phyloP scores from a whole-genome alignment of 768 basidiomycete species.

The Termitomyces sp. region DNA sequence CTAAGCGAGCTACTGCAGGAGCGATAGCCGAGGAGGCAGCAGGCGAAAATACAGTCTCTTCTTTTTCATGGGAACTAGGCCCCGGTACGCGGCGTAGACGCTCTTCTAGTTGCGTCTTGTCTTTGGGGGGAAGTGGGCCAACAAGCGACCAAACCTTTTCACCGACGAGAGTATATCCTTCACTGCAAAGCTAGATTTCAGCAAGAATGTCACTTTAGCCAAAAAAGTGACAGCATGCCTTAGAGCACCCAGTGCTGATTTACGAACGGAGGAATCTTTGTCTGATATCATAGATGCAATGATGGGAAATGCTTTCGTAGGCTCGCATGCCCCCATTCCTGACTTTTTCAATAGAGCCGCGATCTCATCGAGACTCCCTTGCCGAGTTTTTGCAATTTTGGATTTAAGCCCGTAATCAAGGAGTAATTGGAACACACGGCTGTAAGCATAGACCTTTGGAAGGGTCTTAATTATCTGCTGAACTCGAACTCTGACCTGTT shows the following conservation, averaged over 20 bases:
- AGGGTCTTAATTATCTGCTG: slow-evolving; percentile 80
- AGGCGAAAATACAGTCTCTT: slow-evolving; percentile 21
- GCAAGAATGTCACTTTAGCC: background rate
- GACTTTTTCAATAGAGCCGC: slow-evolving; percentile 72
- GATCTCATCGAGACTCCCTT: slow-evolving; percentile 82
- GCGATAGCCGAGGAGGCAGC: slow-evolving; percentile 12
- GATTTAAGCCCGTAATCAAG: slow-evolving; percentile 86
- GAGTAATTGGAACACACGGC: slow-evolving; percentile 82
- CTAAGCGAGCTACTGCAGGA: slow-evolving; percentile 49
- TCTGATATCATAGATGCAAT: slow-evolving; percentile 81
- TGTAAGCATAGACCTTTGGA: slow-evolving; percentile 89
- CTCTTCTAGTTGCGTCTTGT: slow-evolving; percentile 90
- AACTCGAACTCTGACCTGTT: slow-evolving; percentile 73
- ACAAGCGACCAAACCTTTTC: slow-evolving; percentile 83
- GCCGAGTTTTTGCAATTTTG: slow-evolving; percentile 88
- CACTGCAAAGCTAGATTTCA: slow-evolving; percentile 36
- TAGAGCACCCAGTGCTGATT: slow-evolving; percentile 76
- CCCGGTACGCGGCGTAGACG: slow-evolving; percentile 77
- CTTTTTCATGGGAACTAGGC: slow-evolving; percentile 44
- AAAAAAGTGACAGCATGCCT: slow-evolving; percentile 40
- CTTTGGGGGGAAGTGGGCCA: slow-evolving; percentile 72
- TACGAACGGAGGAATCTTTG: slow-evolving; percentile 84
- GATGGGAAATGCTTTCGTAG: slow-evolving; percentile 69
- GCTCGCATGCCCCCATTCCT: slow-evolving; percentile 78
- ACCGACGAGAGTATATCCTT: slow-evolving; percentile 76